These are phyloP conservation scores for Apophysomyces ossiformis DNA, from an alignment of 371 early-diverging fungal genomes.

Conservation along the genomic window DNA sequence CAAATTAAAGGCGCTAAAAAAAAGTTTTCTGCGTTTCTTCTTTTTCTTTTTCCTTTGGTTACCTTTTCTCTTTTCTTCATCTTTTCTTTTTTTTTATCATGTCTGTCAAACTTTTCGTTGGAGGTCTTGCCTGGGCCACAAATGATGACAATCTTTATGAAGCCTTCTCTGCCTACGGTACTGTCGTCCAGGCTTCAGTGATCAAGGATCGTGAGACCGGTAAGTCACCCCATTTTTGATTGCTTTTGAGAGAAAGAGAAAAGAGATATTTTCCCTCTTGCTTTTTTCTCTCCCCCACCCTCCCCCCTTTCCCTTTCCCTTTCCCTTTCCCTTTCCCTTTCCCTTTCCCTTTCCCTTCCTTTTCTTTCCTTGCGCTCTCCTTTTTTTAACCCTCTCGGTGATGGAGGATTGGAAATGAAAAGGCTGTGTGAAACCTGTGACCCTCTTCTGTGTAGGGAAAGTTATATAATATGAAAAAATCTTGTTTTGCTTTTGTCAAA, in stretches of 20 bases:
- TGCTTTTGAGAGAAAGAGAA: too few species aligned
- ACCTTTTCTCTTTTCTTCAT: conserved; percentile 9
- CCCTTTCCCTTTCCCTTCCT: too few species aligned
- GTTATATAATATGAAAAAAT: neutral
- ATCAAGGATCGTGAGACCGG: conserved; percentile 53
- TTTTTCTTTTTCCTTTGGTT: conserved; percentile 2
- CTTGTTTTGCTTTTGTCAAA: neutral
- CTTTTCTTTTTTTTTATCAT: conserved; percentile 14
- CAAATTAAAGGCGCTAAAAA: neutral
- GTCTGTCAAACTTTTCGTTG: conserved; percentile 66
- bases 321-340: too few species aligned
- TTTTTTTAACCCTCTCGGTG: too few species aligned
- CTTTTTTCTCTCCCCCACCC: too few species aligned
- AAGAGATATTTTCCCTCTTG: too few species aligned
- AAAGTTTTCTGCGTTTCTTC: too few species aligned
- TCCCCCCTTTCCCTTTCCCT: too few species aligned
- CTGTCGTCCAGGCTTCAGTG: conserved; percentile 45
- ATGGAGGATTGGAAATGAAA: too few species aligned
- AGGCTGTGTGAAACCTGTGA: neutral
- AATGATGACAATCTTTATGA: conserved; percentile 55
- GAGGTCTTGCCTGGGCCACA: conserved; percentile 69
- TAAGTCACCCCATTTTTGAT: neutral
- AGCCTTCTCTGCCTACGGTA: conserved; percentile 49
- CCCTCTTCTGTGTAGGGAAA: conserved; percentile 3
- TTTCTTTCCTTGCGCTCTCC: too few species aligned